Evolutionary conservation across 495 filamentous ascomycete genomes (phyloP).

Genomic region (Annulohypoxylon maeteangense): DNA sequence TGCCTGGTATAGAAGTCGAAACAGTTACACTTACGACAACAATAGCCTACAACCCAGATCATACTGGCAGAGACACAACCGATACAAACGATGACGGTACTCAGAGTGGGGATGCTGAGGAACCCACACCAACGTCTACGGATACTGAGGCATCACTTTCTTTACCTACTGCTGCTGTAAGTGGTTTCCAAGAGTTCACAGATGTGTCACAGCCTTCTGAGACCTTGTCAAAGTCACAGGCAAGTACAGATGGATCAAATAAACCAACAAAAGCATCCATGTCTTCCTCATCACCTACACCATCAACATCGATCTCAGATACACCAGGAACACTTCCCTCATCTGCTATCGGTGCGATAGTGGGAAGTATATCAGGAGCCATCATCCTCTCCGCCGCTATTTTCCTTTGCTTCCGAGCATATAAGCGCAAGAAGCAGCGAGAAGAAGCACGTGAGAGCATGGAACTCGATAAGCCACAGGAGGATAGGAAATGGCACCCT

Average conservation of each 20-base stretch:
- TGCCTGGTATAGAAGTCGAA: slow-evolving; percentile 3
- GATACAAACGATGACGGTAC: background rate
- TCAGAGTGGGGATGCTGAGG: background rate
- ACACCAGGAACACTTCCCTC: background rate
- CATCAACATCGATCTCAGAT: slow-evolving; percentile 4
- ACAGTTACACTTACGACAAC: slow-evolving; percentile 43
- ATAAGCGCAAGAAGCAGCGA: slow-evolving; percentile 35
- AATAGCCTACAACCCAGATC: slow-evolving; percentile 36
- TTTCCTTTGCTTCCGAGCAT: slow-evolving; percentile 28
- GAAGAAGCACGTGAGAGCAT: slow-evolving; percentile 7
- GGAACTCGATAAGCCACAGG: background rate
- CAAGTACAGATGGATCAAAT: background rate
- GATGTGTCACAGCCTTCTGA: background rate
- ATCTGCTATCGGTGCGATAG: slow-evolving; percentile 31
- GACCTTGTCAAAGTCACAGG: background rate
- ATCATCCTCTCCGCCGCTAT: slow-evolving; percentile 31
- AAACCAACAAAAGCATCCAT: background rate
- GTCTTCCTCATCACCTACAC: background rate
- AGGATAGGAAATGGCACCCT: background rate
- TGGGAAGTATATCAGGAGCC: slow-evolving; percentile 30
- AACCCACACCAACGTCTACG: background rate
- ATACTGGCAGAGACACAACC: background rate
- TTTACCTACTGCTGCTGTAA: slow-evolving; percentile 2
- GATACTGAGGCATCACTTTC: slow-evolving; percentile 6
- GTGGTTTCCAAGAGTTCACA: slow-evolving; percentile 15